A percentile compares a stretch with the other conserved stretches of the same genome.
These are phyloP conservation scores for Cystobasidiaceae sp. DNA, from an alignment of 1,284 basidiomycete species.

Conservation along the genomic window DNA sequence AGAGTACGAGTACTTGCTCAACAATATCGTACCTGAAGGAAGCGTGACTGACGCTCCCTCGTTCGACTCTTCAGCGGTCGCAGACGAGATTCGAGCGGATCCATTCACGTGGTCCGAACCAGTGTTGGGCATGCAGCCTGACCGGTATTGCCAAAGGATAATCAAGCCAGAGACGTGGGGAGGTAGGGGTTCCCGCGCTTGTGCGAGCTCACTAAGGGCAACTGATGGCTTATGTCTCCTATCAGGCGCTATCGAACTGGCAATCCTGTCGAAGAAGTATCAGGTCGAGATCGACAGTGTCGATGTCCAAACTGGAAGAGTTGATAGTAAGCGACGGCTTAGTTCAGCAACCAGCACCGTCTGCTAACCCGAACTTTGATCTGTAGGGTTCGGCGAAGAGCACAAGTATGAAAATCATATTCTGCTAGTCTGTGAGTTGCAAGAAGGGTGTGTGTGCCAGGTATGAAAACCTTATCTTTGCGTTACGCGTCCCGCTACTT, in stretches of 20 bases:
- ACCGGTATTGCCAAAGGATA: slow-evolving; percentile 74
- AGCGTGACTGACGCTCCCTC: too few species aligned
- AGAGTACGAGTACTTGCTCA: slow-evolving; percentile 41
- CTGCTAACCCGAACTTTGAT: neutral
- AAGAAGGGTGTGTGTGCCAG: neutral
- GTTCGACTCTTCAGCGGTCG: too few species aligned
- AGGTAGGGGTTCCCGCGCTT: slow-evolving; percentile 49
- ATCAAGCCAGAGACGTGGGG: slow-evolving; percentile 77
- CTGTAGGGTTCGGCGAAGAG: slow-evolving; percentile 10
- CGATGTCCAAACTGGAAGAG: slow-evolving; percentile 74
- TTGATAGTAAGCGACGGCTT: slow-evolving; percentile 18
- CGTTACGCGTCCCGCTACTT: too few species aligned
- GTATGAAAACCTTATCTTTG: neutral
- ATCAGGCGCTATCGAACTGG: slow-evolving; percentile 57
- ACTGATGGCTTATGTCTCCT: too few species aligned
- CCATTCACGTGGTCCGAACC: slow-evolving; percentile 69
- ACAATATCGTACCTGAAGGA: neutral
- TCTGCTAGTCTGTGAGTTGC: neutral
- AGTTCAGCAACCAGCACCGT: neutral
- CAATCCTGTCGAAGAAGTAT: slow-evolving; percentile 73
- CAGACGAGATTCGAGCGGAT: slow-evolving; percentile 67
- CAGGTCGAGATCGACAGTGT: slow-evolving; percentile 78
- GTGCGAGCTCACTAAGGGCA: too few species aligned
- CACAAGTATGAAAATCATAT: slow-evolving; percentile 3
- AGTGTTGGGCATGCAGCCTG: slow-evolving; percentile 61